Evolutionary conservation across 768 basidiomycete species (phyloP), one percentile per base, ranked within the genome.

Genomic region (Russula foetens): DNA sequence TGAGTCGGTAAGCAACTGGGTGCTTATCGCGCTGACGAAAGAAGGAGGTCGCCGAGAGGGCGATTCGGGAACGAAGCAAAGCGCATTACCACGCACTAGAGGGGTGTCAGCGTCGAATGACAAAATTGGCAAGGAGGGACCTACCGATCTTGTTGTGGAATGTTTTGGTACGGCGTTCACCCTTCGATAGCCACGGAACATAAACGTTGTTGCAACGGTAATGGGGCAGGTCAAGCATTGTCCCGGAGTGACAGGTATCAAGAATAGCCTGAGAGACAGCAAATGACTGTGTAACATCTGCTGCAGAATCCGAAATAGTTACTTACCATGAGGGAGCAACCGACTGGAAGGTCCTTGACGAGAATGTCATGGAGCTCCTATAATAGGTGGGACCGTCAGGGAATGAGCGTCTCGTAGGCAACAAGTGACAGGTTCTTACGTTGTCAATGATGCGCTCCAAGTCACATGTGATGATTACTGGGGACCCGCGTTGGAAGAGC

Each of bases 231-330:
- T 69, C 67, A 2, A 70, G 64, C 23, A 70, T 44, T 0, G 68
- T 70, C 15, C 67, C 69, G 1, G 67, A 68, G 29, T 69, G 68
- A 39, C 69, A 69, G 0, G 65, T 59, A 46, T 70, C 68, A 24
- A 70, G 51, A 19, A 70, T 29, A 1, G 67, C 66, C 67, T 68
- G 17, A 47, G 15, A 24, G 45, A 35, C 26, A 17, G 23, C 11
- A 21, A 8, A 47, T 55, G n/a, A n/a, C 26, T 33, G 19, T 26
- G 17, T 19, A 41, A 15, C 26, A 43, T n/a, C 11, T n/a, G 6
- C 15, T 8, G 17, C n/a, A 43, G 29, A 38, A 35, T 15, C 12
- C 29, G 35, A 23, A 5, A 6, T 24, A 12, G 17, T 14, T 26
- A 28, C 59, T 51, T 46, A 67, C 67, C 1, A 58, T 41, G 23